Evolutionary conservation across 2,329 filamentous ascomycete species (phyloP), one percentile per base, ranked within the genome.

Genomic region (Fusarium sp.): DNA sequence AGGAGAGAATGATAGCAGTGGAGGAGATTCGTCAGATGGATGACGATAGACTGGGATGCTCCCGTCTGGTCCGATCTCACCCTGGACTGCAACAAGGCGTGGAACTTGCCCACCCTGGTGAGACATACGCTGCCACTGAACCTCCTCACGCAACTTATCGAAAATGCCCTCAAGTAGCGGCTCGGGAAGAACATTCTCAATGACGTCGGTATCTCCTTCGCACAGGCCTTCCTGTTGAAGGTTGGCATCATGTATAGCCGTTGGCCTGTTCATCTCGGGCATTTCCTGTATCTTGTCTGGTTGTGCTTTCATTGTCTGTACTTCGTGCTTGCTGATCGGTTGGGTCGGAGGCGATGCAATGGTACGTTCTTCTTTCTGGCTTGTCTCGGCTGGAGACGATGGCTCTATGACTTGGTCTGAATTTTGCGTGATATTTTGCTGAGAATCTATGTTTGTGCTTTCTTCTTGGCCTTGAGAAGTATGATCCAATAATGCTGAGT

Each of bases 41-140:
- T 98, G 96, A 20, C 96, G 93, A 82, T 99, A 99, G n/a, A 98
- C 88, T 28, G 96, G 96, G 81, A 93, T 91, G 73, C 87, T 91
- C 24, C 93, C 94, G 77, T 96, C 91, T 1, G 85, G 79, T 44
- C 86, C 87, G 36, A 95, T 85, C 22, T 88, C 85, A 8, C 95
- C 96, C 81, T 98, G 95, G 26, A 97, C 95, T 55, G 94, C 95
- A 12, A 98, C 94, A 5, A 98, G 89, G 42, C 96, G 91, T 48
- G 96, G 96, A 1, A 98, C 96, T 77, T 96, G 93, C 32, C 96
- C 95, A 39, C 94, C 94, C 74, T 96, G 92, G 77, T 98, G 96
- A 48, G 92, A 92, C 96, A 99, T 98, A 73, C 89, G 92, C 79
- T 96, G 92, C 95, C 96, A 99, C 74, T 88, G 85, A 2, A 98